Evolutionary conservation across 257 asterid species (phyloP), one percentile per base, ranked within the genome.

Genomic region (Solanum phureja): DNA sequence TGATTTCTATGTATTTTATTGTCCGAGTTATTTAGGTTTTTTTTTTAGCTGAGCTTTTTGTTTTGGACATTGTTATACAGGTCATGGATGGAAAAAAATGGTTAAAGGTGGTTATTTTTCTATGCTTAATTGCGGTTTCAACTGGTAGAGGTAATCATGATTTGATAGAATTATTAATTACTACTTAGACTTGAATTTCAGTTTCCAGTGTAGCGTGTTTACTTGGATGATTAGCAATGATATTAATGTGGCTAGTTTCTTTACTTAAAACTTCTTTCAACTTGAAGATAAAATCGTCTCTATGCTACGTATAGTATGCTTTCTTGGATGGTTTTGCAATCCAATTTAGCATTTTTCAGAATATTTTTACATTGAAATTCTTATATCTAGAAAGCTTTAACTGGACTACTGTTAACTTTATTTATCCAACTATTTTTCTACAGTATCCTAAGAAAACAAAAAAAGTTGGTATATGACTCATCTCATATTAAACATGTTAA

Each of bases 71-170:
- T 44, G 68, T 49, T 8, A 52, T 73, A 13, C 89, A 90, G 90
- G 86, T 69, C 27, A 92, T 92, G 94, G 90, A 85, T 6, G 71
- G 86, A 69, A 86, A 86, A 73, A 87, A 74, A 33, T 86, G 92
- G 91, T 64, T 88, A 72, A 88, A 87, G 87, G 87, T 88, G 87
- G 88, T 87, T 74, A 83, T 88, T 87, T 71, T 92, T 81, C n/a
- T 88, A 49, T 83, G 71, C 34, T 86, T 90, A 18, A 29, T 87
- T n/a, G 88, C 89, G 24, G 14, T 88, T 72, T 88, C 92, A 86
- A 37, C 87, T 37, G 91, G 88, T 35, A 89, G 93, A 89, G 94
- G 94, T 90, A 87, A 85, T 46, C 49, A 62, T 33, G 33, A 44
- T 72, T 74, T 29, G 18, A 11, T 35, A 46, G 33, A 24, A 87